Evolutionary conservation across 805 yeast genomes (phyloP).

Genomic region (Yamadazyma tumulicola): DNA sequence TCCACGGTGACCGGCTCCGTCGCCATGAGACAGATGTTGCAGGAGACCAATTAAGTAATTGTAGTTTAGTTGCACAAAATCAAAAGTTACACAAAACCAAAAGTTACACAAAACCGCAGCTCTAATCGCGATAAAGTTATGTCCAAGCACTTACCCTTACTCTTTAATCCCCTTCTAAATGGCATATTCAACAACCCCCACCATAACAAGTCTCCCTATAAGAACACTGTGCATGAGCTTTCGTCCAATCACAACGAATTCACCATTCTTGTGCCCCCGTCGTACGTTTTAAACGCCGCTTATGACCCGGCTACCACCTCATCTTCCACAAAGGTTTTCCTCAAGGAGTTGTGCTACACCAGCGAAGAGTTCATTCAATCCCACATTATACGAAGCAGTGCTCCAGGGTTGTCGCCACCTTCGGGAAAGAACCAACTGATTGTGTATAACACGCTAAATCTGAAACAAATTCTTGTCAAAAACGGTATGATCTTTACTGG

Average conservation of each 20-base stretch:
- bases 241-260: conserved; percentile 46
- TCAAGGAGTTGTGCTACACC: conserved; percentile 50
- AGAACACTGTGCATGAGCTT: conserved; percentile 43
- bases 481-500: conserved; percentile 54
- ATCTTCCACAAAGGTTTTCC: conserved; percentile 23
- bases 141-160: conserved; percentile 31
- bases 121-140: too few species aligned
- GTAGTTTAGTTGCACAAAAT: too few species aligned
- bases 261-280: conserved; percentile 63
- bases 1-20: conserved; percentile 34
- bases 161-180: conserved; percentile 62
- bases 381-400: conserved; percentile 48
- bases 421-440: conserved; percentile 33
- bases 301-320: conserved; percentile 27
- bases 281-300: conserved; percentile 38
- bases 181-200: conserved; percentile 63
- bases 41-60: conserved; percentile 30
- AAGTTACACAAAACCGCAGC: too few species aligned
- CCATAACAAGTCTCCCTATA: conserved; percentile 39
- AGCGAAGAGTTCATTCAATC: conserved; percentile 59
- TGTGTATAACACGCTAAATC: conserved; percentile 52
- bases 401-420: conserved; percentile 19
- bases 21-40: conserved; percentile 28
- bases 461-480: conserved; percentile 52
- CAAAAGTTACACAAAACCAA: too few species aligned